Conservation (phyloP, 768 basidiomycete species). For the Suillus spraguei region DNA sequence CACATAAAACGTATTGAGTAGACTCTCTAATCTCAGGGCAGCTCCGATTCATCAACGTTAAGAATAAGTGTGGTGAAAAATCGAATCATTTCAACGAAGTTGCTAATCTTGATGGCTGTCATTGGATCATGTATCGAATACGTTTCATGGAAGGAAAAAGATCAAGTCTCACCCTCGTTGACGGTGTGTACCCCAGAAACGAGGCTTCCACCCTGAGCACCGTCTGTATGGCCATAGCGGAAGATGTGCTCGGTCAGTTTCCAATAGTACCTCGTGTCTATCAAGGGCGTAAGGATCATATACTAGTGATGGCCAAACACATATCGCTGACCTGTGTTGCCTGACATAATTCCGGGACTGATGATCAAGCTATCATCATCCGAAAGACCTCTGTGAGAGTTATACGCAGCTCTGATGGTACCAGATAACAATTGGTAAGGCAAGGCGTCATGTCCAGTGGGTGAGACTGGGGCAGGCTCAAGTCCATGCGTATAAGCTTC, state of each 20-base stretch:
- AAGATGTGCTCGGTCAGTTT: constrained; percentile 59
- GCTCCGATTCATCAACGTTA: constrained; percentile 60
- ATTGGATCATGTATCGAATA: not conserved
- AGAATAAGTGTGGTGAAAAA: constrained; percentile 71
- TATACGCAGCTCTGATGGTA: constrained; percentile 64
- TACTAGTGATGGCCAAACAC: not conserved
- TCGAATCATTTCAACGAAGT: constrained; percentile 63
- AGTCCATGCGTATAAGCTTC: constrained; percentile 49
- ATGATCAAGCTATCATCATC: constrained; percentile 41
- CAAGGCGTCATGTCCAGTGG: constrained; percentile 32
- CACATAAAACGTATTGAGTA: not conserved
- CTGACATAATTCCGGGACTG: constrained; percentile 57
- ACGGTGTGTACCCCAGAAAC: constrained; percentile 63
- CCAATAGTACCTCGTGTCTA: constrained; percentile 51
- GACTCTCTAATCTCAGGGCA: constrained; percentile 7
- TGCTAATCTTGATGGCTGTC: constrained; percentile 51
- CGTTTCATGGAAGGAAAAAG: not conserved
- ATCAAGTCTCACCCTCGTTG: constrained; percentile 58
- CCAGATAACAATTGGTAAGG: constrained; percentile 61
- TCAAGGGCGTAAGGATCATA: not conserved
- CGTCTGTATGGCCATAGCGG: constrained; percentile 55
- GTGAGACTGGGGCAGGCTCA: constrained; percentile 72
- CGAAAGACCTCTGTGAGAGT: constrained; percentile 45
- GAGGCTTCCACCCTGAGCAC: constrained; percentile 30
- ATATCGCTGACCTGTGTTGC: constrained; percentile 47